phyloP scores from a whole-genome alignment of 2,329 filamentous ascomycete genomes.

The Calonectria multiphialidica region DNA sequence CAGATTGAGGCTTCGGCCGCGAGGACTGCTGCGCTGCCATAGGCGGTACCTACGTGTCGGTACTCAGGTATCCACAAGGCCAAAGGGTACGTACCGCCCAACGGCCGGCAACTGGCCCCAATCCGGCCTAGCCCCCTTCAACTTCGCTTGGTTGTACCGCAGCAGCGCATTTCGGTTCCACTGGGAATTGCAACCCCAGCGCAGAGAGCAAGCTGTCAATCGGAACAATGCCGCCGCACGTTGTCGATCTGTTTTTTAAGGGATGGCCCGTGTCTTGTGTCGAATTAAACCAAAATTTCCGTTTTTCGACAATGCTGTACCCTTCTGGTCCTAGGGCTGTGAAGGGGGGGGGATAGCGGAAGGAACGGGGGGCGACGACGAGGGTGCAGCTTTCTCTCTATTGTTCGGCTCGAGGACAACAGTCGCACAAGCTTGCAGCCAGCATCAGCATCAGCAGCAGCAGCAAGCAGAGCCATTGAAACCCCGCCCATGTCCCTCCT shows the following conservation, averaged over 20 bases:
- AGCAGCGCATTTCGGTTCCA: background rate
- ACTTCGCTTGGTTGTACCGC: no score
- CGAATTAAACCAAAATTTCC: background rate
- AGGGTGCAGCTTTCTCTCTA: background rate
- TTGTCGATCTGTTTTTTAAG: background rate
- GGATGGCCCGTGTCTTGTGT: background rate
- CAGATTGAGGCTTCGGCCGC: no score
- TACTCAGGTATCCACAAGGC: no score
- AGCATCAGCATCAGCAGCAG: background rate
- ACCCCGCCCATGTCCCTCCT: background rate
- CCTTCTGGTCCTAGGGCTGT: background rate
- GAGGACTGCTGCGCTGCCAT: no score
- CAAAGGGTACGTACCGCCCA: background rate
- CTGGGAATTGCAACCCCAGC: constrained; percentile 1
- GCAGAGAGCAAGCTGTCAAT: constrained; percentile 3
- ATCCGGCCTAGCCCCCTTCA: background rate
- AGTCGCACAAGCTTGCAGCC: background rate
- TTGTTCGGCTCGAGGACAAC: no score
- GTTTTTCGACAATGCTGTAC: constrained; percentile 1
- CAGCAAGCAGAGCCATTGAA: background rate
- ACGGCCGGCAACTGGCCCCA: background rate
- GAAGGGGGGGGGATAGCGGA: background rate
- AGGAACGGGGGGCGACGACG: background rate
- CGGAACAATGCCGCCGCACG: background rate
- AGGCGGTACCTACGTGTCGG: no score